Evolutionary conservation across 805 yeast species (phyloP).

Genomic region (Babjeviella inositovora): DNA sequence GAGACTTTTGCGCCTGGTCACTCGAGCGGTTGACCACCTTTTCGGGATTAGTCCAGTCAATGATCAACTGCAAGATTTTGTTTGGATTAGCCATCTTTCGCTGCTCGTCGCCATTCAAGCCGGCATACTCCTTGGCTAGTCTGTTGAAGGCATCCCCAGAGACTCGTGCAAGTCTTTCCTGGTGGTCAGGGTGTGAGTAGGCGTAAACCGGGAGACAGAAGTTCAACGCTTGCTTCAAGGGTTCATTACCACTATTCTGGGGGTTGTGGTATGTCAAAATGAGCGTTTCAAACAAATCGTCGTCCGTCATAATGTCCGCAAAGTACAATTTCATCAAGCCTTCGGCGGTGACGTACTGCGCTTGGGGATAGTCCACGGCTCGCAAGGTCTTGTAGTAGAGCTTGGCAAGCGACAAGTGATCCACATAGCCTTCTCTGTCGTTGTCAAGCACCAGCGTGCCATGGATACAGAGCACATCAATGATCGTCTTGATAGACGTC

Average conservation of each 20-base stretch:
- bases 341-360: constrained; percentile 74
- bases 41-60: constrained; percentile 76
- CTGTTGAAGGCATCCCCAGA: constrained; percentile 54
- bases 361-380: constrained; percentile 35
- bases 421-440: constrained; percentile 35
- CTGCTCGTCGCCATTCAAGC: constrained; percentile 14
- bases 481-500: constrained; percentile 51
- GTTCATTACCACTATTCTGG: constrained; percentile 39
- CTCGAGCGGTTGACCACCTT: constrained; percentile 36
- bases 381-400: constrained; percentile 53
- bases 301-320: constrained; percentile 59
- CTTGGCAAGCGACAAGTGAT: constrained; percentile 49
- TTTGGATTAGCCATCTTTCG: constrained; percentile 22
- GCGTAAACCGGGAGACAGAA: constrained; percentile 85
- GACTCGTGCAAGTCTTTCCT: constrained; percentile 42
- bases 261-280: constrained; percentile 68
- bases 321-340: constrained; percentile 72
- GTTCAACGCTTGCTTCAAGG: constrained; percentile 63
- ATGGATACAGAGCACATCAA: constrained; percentile 66
- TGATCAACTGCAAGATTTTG: constrained; percentile 49
- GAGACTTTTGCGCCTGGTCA: constrained; percentile 20
- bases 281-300: constrained; percentile 55
- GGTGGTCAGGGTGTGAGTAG: constrained; percentile 60
- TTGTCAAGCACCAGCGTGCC: constrained; percentile 54
- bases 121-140: constrained; percentile 25